Conservation (phyloP, 2,329 filamentous ascomycete species). For the Cyclaneusma minus region DNA sequence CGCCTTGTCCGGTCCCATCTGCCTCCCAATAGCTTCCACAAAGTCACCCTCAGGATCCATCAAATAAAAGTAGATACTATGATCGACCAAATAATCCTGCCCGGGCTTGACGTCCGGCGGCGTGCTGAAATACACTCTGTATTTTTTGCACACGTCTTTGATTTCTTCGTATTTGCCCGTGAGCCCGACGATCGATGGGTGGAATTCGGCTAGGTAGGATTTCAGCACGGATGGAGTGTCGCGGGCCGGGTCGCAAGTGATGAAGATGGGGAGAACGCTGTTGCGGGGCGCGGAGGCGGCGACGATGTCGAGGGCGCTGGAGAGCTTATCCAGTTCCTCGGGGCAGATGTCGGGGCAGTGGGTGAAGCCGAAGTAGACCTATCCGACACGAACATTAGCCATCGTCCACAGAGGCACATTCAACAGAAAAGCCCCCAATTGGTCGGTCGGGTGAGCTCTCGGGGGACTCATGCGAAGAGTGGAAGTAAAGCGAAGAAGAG, state of each 20-base stretch:
- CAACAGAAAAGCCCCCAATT: background rate
- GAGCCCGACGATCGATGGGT: conserved; percentile 69
- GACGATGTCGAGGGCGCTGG: conserved; percentile 72
- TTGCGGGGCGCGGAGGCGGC: conserved; percentile 28
- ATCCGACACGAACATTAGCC: conserved; percentile 3
- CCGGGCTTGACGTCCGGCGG: conserved; percentile 77
- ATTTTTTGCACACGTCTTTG: conserved; percentile 87
- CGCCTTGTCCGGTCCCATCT: conserved; percentile 80
- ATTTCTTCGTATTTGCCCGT: conserved; percentile 91
- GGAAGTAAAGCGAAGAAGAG: background rate
- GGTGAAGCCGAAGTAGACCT: conserved; percentile 97
- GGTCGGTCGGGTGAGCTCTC: too few relatives aligned
- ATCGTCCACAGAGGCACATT: too few relatives aligned
- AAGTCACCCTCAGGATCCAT: conserved; percentile 99
- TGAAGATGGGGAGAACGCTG: conserved; percentile 48
- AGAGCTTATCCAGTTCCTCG: conserved; percentile 98
- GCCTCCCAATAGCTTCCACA: conserved; percentile 87
- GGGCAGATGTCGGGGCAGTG: conserved; percentile 98
- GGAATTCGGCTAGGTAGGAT: conserved; percentile 81
- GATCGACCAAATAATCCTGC: conserved; percentile 93
- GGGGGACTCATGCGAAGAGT: background rate
- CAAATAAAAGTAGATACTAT: conserved; percentile 98
- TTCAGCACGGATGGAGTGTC: conserved; percentile 78
- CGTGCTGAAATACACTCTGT: conserved; percentile 94
- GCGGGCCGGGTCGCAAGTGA: conserved; percentile 87